Evolutionary conservation across 192 early-diverging fungal genomes (phyloP).

Genomic region (Gorgonomyces haynaldii): DNA sequence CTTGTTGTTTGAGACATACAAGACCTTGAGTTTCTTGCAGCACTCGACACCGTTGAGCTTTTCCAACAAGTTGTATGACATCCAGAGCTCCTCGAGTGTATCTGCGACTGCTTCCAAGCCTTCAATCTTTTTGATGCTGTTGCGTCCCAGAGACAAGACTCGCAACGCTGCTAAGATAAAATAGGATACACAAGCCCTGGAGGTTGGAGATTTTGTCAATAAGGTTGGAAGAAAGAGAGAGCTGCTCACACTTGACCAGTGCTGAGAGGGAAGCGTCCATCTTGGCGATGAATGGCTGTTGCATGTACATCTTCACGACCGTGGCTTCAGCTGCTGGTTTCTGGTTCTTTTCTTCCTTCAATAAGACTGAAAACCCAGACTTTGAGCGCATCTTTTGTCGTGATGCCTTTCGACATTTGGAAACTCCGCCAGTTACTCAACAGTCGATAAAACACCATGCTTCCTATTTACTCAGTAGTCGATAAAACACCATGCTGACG

Average conservation of each 20-base stretch:
- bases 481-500: too few species aligned
- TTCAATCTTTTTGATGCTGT: conserved; percentile 46
- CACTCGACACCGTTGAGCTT: conserved; percentile 41
- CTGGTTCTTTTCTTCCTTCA: conserved; percentile 36
- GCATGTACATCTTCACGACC: conserved; percentile 31
- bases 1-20: conserved; percentile 48
- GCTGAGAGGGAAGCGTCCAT: conserved; percentile 40
- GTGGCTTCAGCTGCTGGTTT: conserved; percentile 23
- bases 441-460: too few species aligned
- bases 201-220: conserved; percentile 43
- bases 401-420: conserved; percentile 11
- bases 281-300: conserved; percentile 42
- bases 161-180: conserved; percentile 15
- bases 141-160: conserved; percentile 40
- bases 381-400: conserved; percentile 14
- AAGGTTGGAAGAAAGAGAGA: conserved; percentile 37
- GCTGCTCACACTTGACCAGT: conserved; percentile 36
- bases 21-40: conserved; percentile 48
- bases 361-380: conserved; percentile 1
- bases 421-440: too few species aligned
- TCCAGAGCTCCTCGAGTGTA: conserved; percentile 47
- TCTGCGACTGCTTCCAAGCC: conserved; percentile 44
- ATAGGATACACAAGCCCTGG: conserved; percentile 21
- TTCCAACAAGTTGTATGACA: conserved; percentile 43
- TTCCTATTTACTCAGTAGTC: too few species aligned